Percentiles rank a stretch among this genome's conserved stretches.
These are phyloP conservation scores for Amaranthus cruentus DNA, from an alignment of 148 eudicot genomes.

Conservation along the genomic window DNA sequence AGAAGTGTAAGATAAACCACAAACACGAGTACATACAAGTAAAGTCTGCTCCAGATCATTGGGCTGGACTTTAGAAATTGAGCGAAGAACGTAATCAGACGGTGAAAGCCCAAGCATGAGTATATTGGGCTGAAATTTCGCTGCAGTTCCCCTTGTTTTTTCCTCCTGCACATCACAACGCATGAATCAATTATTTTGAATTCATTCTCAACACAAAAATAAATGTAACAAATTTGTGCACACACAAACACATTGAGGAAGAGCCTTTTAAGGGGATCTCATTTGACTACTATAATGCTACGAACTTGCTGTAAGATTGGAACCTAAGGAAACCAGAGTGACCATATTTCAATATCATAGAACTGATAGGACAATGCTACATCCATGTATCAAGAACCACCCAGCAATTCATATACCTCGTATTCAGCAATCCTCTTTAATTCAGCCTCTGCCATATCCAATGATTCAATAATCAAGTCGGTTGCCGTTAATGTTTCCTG, in stretches of 20 bases:
- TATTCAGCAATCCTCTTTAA: slow-evolving; percentile 68
- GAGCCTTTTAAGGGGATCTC: neutral
- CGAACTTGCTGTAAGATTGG: neutral
- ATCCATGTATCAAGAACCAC: neutral
- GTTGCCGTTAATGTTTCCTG: slow-evolving; percentile 78
- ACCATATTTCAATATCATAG: neutral
- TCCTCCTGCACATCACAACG: slow-evolving; percentile 53
- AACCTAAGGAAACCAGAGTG: neutral
- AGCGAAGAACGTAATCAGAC: slow-evolving; percentile 72
- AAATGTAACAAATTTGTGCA: neutral
- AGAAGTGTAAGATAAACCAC: neutral
- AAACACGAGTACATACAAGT: slow-evolving; percentile 44
- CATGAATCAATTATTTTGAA: neutral
- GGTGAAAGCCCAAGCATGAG: slow-evolving; percentile 86
- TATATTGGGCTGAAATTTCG: slow-evolving; percentile 65
- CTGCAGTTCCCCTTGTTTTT: slow-evolving; percentile 49
- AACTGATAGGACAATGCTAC: neutral
- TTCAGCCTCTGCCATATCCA: slow-evolving; percentile 89
- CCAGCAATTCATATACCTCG: slow-evolving; percentile 46
- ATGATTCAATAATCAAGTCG: slow-evolving; percentile 82
- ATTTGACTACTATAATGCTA: neutral
- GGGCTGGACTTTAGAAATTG: slow-evolving; percentile 75
- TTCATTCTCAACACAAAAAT: neutral
- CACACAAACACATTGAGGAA: neutral
- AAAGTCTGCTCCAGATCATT: slow-evolving; percentile 96